Evolutionary conservation across 208 protist species (phyloP).

Genomic region (Porcisia deanei): DNA sequence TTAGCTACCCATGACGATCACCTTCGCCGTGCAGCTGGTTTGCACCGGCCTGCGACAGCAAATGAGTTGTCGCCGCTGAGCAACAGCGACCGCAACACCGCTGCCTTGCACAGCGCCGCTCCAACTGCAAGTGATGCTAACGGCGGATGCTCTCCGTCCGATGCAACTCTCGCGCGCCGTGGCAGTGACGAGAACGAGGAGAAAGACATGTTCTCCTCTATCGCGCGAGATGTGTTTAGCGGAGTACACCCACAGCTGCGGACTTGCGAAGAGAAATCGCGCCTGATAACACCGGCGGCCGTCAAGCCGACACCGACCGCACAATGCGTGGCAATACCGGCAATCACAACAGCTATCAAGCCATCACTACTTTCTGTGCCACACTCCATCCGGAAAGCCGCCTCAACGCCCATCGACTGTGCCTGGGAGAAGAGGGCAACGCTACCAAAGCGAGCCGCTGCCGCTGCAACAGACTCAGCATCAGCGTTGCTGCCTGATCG

Average conservation of each 20-base stretch:
- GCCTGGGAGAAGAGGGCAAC: not conserved
- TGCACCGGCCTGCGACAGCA: not conserved
- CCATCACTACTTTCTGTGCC: not conserved
- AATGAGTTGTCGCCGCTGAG: not conserved
- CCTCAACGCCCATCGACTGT: not conserved
- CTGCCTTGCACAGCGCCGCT: not conserved
- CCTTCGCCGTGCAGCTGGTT: not conserved
- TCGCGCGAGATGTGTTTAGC: conserved; percentile 6
- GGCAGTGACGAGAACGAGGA: not conserved
- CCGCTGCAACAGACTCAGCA: not conserved
- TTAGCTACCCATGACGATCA: not conserved
- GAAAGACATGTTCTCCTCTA: not conserved
- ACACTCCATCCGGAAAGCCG: not conserved
- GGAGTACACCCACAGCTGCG: not conserved
- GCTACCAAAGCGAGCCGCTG: not conserved
- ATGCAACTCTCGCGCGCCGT: not conserved
- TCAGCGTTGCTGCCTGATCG: not conserved
- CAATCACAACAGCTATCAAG: not conserved
- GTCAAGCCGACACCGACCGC: not conserved
- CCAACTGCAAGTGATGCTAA: not conserved
- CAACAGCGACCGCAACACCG: not conserved
- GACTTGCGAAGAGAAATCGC: not conserved
- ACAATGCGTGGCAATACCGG: not conserved
- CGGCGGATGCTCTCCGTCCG: not conserved
- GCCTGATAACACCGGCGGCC: not conserved